Evolutionary conservation across 768 basidiomycete genomes (phyloP).

Genomic region (Xerocomus brunneocitrinus): DNA sequence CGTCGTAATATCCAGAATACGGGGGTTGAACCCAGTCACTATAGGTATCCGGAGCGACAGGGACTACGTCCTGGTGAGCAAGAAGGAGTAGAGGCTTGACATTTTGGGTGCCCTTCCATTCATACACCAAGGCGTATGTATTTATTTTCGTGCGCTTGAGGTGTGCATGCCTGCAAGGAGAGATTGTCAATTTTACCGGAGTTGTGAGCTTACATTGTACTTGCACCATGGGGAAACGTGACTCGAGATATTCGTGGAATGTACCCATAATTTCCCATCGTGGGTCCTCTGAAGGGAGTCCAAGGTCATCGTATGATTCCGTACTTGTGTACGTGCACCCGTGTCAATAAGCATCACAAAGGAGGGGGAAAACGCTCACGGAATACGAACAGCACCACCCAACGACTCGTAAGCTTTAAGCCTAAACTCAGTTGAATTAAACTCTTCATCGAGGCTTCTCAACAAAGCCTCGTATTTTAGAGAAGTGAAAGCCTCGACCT

Average conservation of each 20-base stretch:
- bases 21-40: constrained; percentile 47
- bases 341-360: background rate
- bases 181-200: background rate
- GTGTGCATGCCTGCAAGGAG: constrained; percentile 37
- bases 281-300: constrained; percentile 43
- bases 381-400: constrained; percentile 34
- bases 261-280: constrained; percentile 33
- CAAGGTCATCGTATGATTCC: constrained; percentile 50
- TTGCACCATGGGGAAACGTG: constrained; percentile 60
- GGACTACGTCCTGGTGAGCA: constrained; percentile 50
- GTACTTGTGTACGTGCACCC: constrained; percentile 33
- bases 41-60: constrained; percentile 41
- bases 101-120: constrained; percentile 50
- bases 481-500: constrained; percentile 17
- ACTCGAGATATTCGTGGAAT: constrained; percentile 24
- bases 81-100: constrained; percentile 53
- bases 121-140: constrained; percentile 55
- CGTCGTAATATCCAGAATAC: constrained; percentile 45
- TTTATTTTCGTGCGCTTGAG: constrained; percentile 53
- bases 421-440: constrained; percentile 24
- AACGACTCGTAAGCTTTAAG: constrained; percentile 30
- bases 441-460: constrained; percentile 21
- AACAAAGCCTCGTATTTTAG: constrained; percentile 16
- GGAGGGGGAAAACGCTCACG: constrained; percentile 12
- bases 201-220: constrained; percentile 7